phyloP scores from a whole-genome alignment of 495 filamentous ascomycete species.

The Trypethelium eluteriae region DNA sequence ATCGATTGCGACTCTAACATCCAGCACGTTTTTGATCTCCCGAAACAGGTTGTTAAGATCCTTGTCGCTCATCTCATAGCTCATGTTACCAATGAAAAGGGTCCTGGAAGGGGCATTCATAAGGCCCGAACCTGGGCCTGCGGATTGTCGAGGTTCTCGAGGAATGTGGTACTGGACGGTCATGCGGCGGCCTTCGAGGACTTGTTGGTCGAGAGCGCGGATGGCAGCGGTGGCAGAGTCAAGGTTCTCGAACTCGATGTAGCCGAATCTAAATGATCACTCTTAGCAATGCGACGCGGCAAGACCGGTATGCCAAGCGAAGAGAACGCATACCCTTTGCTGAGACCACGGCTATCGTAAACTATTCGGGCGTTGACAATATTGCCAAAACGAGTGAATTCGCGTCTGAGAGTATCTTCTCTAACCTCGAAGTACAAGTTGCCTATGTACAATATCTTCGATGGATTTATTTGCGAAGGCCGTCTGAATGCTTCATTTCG shows the following conservation, averaged over 20 bases:
- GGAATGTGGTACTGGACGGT: slow-evolving; percentile 46
- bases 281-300: not conserved
- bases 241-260: slow-evolving; percentile 57
- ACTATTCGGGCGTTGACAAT: slow-evolving; percentile 50
- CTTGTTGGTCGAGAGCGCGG: slow-evolving; percentile 53
- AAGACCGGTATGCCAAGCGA: slow-evolving; percentile 7
- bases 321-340: slow-evolving; percentile 66
- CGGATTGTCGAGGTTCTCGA: slow-evolving; percentile 11
- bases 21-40: slow-evolving; percentile 60
- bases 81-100: slow-evolving; percentile 83
- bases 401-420: slow-evolving; percentile 30
- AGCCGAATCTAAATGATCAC: slow-evolving; percentile 57
- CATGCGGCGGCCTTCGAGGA: slow-evolving; percentile 73
- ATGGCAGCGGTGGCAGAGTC: slow-evolving; percentile 56
- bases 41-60: slow-evolving; percentile 79
- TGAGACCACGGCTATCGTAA: slow-evolving; percentile 64
- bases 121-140: slow-evolving; percentile 12
- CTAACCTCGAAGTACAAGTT: slow-evolving; percentile 79
- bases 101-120: slow-evolving; percentile 48
- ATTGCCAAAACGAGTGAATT: slow-evolving; percentile 33
- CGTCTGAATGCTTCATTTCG: too few relatives aligned
- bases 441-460: slow-evolving; percentile 59
- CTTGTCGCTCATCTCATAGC: slow-evolving; percentile 79
- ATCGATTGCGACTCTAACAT: slow-evolving; percentile 86
- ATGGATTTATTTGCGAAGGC: not conserved